Base-by-base conservation (phyloP, 164 flowering plant species). In the Magnolia officinalis region DNA sequence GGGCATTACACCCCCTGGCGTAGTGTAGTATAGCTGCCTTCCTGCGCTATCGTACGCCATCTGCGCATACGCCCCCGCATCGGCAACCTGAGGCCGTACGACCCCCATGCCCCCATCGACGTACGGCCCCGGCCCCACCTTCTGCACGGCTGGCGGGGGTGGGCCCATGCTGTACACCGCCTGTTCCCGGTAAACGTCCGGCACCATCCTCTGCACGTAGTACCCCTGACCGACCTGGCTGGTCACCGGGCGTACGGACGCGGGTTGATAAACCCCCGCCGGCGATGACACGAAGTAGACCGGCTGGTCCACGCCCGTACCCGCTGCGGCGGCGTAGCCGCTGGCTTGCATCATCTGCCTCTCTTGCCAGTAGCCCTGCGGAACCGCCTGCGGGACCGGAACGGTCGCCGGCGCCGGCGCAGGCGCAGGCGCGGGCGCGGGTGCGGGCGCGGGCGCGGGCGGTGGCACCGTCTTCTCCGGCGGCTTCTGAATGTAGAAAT, bases 21-120 rank as follows among this genome's bases (percentile, higher is more conserved):
- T 72, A 6, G 85, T 78, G 67, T 92, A 92, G 80, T 84, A 89
- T 50, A 92, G 89, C 72, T 87, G 94, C 77, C 95, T 86, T 31
- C 93, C 93, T 16, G 78, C 64, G 63, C 83, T 81, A 78, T 91
- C 97, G 76, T 91, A 92, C 63, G 85, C 89, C 87, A 90, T 70
- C 78, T 84, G 94, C 2, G 86, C 16, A 59, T 87, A 81, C 2
- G 73, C 81, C 61, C 74, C 23, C 21, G 68, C 80, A 14, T 74
- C 80, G 13, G 69, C 78, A 77, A 18, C 71, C 63, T 69, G 23
- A 37, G 73, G 64, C 75, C 83, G 29, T 58, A 58, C 78, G 23
- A 71, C 29, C 8, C 75, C 78, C 23, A 66, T 59, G 23, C 50
- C 72, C 0, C 52, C 76, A 31, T 70, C 74, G n/a, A 21, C 63